phyloP scores from a whole-genome alignment of 2,329 filamentous ascomycete genomes.

The Verticillium dahliae region DNA sequence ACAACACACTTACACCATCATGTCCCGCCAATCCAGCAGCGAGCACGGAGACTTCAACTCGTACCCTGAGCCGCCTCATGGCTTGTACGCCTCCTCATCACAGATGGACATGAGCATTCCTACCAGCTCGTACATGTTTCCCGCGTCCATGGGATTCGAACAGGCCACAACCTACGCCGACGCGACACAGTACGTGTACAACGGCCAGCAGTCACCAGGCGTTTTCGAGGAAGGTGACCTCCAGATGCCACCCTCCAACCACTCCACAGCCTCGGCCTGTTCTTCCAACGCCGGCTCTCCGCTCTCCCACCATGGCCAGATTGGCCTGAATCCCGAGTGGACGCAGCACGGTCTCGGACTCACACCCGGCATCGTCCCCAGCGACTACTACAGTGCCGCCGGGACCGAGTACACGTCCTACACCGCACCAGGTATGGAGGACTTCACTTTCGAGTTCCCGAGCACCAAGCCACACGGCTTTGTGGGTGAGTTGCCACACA shows the following conservation, averaged over 20 bases:
- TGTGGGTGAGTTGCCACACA: constrained; percentile 48
- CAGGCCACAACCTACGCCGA: constrained; percentile 39
- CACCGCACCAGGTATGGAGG: constrained; percentile 41
- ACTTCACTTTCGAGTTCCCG: constrained; percentile 42
- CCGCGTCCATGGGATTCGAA: constrained; percentile 38
- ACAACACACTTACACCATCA: constrained; percentile 19
- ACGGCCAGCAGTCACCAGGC: constrained; percentile 38
- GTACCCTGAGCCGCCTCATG: constrained; percentile 38
- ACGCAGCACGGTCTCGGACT: constrained; percentile 46
- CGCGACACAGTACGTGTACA: constrained; percentile 33
- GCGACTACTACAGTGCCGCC: constrained; percentile 44
- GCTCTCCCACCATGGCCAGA: constrained; percentile 52
- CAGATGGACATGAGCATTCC: constrained; percentile 42
- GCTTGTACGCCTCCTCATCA: constrained; percentile 30
- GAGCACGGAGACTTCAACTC: constrained; percentile 33
- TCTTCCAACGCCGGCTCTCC: constrained; percentile 65
- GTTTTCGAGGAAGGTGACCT: constrained; percentile 47
- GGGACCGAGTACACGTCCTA: constrained; percentile 49
- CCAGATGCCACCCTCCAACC: constrained; percentile 47
- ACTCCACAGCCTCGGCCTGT: constrained; percentile 56
- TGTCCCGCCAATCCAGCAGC: constrained; percentile 13
- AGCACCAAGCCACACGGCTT: constrained; percentile 41
- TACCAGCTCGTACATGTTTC: constrained; percentile 34
- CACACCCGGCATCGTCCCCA: constrained; percentile 57
- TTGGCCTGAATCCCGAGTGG: constrained; percentile 55